Evolutionary conservation across 768 basidiomycete genomes (phyloP), one percentile per base, ranked within the genome.

Genomic region (Crassisporium funariophilum): DNA sequence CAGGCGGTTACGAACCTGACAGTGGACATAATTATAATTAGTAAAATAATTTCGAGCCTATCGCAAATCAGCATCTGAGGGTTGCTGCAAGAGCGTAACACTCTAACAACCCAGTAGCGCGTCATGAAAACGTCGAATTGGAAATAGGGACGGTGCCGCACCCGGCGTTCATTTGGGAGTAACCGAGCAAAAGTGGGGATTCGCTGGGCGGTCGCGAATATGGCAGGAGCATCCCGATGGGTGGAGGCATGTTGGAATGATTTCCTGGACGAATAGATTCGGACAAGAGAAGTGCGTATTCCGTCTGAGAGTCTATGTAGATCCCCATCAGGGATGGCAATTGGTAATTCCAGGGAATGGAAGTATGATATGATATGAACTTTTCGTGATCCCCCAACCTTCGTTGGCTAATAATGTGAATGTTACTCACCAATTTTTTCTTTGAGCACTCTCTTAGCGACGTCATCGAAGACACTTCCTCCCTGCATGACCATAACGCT

Each of bases 401-500:
- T 92, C 71, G 75, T 81, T 24, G 93, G 58, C 34, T 88, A 68
- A 15, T 68, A 62, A 4, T 62, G 62, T 34, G 94, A 73, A 35
- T 82, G 79, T 39, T 86, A 85, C 44, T 78, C 75, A 81, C 6
- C 56, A 53, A n/a, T 70, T 66, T n/a, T 82, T 77, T 1, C 73
- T 76, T 74, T 89, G 43, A 94, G 77, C 7, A 95, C 91, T 11
- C 85, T 77, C 61, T 91, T 89, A 0, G 92, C 92, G n/a, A 95
- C 77, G 56, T 95, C 92, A 56, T 95, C 92, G 58, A 95, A 89
- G 2, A 93, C 88, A 52, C 85, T 91, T 4, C 92, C 91, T 27
- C 91, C 91, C 61, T 95, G 92, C 92, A 95, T 95, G 23, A 95
- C 83, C 85, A 94, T 90, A 20, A 95, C 92, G 59, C 88, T 91